Percentiles rank a stretch among this genome's conserved stretches.
Evolutionary conservation across 805 yeast species (phyloP).

Genomic region (Phaffomyces thermotolerans): DNA sequence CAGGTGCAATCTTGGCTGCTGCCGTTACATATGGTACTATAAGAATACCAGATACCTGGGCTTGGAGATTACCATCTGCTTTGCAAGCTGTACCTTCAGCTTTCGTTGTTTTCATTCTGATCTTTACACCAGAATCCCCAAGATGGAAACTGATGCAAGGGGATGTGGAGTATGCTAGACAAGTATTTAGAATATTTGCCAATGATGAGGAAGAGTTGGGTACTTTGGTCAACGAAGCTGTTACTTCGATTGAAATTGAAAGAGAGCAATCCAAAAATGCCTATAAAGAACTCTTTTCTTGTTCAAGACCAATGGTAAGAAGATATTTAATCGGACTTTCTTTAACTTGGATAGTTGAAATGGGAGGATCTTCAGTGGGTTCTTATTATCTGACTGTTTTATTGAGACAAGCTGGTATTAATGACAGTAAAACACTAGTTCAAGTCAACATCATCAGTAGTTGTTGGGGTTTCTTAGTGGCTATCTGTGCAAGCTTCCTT

Average conservation of each 20-base stretch:
- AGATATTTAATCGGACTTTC: conserved; percentile 5
- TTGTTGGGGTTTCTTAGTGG: conserved; percentile 6
- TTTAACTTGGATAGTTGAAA: conserved; percentile 8
- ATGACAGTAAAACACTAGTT: conserved; percentile 30
- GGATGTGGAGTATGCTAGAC: conserved; percentile 9
- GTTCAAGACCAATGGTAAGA: conserved; percentile 8
- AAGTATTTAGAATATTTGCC: conserved; percentile 5
- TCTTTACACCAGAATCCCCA: conserved; percentile 14
- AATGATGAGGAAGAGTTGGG: conserved; percentile 4
- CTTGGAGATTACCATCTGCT: conserved; percentile 26
- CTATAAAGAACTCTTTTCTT: conserved; percentile 5
- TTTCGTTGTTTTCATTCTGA: conserved; percentile 8
- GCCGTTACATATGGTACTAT: conserved; percentile 26
- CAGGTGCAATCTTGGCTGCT: conserved; percentile 14
- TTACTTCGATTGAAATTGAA: background rate
- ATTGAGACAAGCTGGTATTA: conserved; percentile 31
- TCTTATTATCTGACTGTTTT: conserved; percentile 9
- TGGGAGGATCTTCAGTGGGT: conserved; percentile 13
- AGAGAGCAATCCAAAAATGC: conserved; percentile 1
- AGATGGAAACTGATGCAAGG: conserved; percentile 9
- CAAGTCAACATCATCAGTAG: conserved; percentile 28
- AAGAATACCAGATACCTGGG: conserved; percentile 21
- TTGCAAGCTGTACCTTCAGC: conserved; percentile 21
- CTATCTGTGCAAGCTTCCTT: conserved; percentile 3
- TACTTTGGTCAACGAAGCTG: background rate